Percentiles rank a stretch among this genome's conserved stretches.
phyloP scores from a whole-genome alignment of 176 grass and related monocot species.

The Dendrocalamus sinicus region DNA sequence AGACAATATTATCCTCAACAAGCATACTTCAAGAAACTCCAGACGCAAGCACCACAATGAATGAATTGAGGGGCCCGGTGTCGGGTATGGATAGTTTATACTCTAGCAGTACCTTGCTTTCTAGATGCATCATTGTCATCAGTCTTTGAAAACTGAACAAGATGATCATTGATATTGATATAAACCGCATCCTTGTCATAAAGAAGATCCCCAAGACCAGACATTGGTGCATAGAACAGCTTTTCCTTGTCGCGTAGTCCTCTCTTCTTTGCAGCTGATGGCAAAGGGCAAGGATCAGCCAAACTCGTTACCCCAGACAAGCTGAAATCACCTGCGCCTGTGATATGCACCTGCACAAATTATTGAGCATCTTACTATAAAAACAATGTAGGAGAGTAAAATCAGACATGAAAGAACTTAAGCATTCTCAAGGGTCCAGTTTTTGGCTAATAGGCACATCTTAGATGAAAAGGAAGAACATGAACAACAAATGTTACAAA shows the following conservation, averaged over 20 bases:
- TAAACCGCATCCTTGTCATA: slow-evolving; percentile 98
- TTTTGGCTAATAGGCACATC: not conserved
- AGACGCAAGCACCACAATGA: not conserved
- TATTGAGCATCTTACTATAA: slow-evolving; percentile 30
- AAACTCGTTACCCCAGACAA: slow-evolving; percentile 79
- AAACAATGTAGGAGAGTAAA: slow-evolving; percentile 14
- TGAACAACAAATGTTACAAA: not conserved
- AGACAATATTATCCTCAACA: slow-evolving; percentile 21
- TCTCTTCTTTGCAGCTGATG: slow-evolving; percentile 93
- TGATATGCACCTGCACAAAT: slow-evolving; percentile 84
- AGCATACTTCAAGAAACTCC: slow-evolving; percentile 30
- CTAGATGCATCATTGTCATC: slow-evolving; percentile 53
- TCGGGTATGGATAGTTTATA: not conserved
- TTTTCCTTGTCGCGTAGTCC: slow-evolving; percentile 96
- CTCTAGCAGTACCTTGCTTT: slow-evolving; percentile 53
- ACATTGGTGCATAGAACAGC: slow-evolving; percentile 97
- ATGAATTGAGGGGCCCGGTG: not conserved
- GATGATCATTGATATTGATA: slow-evolving; percentile 96
- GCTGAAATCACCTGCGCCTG: slow-evolving; percentile 89
- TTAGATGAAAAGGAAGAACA: not conserved
- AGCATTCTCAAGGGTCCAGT: not conserved
- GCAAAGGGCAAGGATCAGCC: slow-evolving; percentile 93
- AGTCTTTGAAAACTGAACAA: slow-evolving; percentile 90
- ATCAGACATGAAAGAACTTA: slow-evolving; percentile 2
- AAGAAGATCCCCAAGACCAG: slow-evolving; percentile 95